Conservation (phyloP, 495 filamentous ascomycete species). For the Talaromyces wortmannii region DNA sequence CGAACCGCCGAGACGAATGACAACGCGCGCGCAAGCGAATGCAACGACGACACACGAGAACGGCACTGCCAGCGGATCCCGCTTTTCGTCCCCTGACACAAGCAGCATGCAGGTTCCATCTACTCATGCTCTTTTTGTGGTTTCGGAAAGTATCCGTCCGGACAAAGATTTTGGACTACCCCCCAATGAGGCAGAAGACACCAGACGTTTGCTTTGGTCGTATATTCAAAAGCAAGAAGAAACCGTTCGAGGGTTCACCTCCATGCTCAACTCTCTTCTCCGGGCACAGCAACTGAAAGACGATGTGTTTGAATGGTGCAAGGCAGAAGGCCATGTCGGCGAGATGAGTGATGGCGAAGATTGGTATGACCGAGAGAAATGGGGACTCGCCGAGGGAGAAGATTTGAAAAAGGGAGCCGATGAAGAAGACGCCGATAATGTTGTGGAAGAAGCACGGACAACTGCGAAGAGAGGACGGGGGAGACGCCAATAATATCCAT, state of each 20-base stretch:
- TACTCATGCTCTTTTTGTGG: constrained; percentile 82
- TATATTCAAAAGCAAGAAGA: constrained; percentile 97
- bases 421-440: constrained; percentile 76
- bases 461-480: constrained; percentile 54
- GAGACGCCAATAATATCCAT: constrained; percentile 20
- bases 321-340: constrained; percentile 84
- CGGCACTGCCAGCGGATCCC: constrained; percentile 27
- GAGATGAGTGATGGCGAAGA: constrained; percentile 89
- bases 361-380: constrained; percentile 90
- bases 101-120: constrained; percentile 38
- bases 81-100: constrained; percentile 39
- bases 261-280: constrained; percentile 68
- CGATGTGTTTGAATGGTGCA: constrained; percentile 75
- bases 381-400: constrained; percentile 64
- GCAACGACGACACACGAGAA: constrained; percentile 30
- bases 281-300: constrained; percentile 71
- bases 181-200: constrained; percentile 77
- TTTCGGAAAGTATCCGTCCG: constrained; percentile 59
- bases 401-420: constrained; percentile 87
- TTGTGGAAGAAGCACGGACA: constrained; percentile 63
- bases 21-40: constrained; percentile 59
- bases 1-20: constrained; percentile 57
- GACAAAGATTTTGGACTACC: constrained; percentile 79
- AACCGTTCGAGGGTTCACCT: constrained; percentile 72
- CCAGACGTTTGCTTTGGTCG: constrained; percentile 69